Percentiles rank a stretch among this genome's conserved stretches.
Conservation (phyloP, 2,329 filamentous ascomycete species). For the Talaromyces atroroseus region DNA sequence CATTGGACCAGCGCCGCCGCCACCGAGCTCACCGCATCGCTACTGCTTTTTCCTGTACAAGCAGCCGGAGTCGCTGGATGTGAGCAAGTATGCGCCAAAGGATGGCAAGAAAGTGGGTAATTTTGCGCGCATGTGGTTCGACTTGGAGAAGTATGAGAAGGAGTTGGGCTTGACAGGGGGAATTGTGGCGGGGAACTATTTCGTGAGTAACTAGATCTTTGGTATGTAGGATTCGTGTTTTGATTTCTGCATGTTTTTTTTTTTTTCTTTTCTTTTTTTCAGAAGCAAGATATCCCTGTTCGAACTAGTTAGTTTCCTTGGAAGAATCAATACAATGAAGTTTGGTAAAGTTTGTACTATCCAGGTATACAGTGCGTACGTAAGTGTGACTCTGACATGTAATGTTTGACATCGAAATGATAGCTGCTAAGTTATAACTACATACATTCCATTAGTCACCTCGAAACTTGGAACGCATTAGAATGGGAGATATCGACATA, state of each 20-base stretch:
- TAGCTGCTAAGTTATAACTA: no score
- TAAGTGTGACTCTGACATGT: neutral
- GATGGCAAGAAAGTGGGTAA: constrained; percentile 13
- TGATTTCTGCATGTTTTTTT: neutral
- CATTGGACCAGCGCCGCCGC: constrained; percentile 12
- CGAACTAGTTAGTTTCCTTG: neutral
- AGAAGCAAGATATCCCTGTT: neutral
- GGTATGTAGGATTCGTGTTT: neutral
- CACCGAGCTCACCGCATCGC: constrained; percentile 11
- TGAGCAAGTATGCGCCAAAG: constrained; percentile 1
- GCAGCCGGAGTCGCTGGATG: constrained; percentile 7
- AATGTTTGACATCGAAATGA: no score
- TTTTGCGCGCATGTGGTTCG: constrained; percentile 14
- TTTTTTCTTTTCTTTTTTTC: neutral
- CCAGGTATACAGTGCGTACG: neutral
- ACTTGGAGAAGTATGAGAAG: constrained; percentile 12
- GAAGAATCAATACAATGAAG: neutral
- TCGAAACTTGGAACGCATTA: no score
- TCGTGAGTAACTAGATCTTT: constrained; percentile 11
- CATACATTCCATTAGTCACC: no score
- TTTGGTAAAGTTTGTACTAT: neutral
- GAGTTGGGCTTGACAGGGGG: constrained; percentile 9
- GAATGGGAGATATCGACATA: no score
- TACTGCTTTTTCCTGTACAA: constrained; percentile 14
- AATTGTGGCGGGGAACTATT: constrained; percentile 12